Evolutionary conservation across 2,329 filamentous ascomycete genomes (phyloP), one percentile per base, ranked within the genome.

Genomic region (Berkeleyomyces basicola): DNA sequence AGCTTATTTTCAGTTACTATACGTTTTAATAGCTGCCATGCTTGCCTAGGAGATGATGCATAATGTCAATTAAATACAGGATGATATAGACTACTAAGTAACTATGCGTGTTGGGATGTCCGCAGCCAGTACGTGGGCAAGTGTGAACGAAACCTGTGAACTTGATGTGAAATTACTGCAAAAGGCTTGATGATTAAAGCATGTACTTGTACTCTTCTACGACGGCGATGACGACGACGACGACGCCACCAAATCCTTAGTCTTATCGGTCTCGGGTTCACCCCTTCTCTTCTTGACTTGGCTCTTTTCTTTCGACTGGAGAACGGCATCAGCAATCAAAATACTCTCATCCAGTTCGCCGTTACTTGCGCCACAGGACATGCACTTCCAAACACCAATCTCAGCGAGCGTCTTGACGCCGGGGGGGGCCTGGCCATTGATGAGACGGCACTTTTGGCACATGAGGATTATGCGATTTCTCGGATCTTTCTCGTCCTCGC

Each of bases 371-470:
- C 86, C 85, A 70, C 93, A 99, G n/a, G 82, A 82, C 71, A 88
- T 87, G 72, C 93, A 99, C 65, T 85, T 84, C 93, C 93, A 99
- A 65, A 79, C 78, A 1, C 92, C 93, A 0, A 99, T 70, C 60
- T 96, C 91, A 46, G 88, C 83, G 1, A 92, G 74, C 0, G 79
- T 82, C 67, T 83, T 86, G 0, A 87, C 85, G 0, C 93, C 93
- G 0, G 93, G 92, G 1, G 93, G 91, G 3, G 93, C 93, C 71
- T 96, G 93, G 0, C 95, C 93, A 71, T 99, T 99, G 58, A 99
- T 91, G 1, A 96, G 80, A 39, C 89, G 81, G 72, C 93, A 99
- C 46, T 81, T 78, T 40, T 77, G 73, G 74, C 93, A 99, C 62
- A 99, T 89, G 66, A 99, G 77, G 6, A 85, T 92, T 64, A 96